Conservation (phyloP, 2,329 filamentous ascomycete genomes). For the Pseudogymnoascus sp. region DNA sequence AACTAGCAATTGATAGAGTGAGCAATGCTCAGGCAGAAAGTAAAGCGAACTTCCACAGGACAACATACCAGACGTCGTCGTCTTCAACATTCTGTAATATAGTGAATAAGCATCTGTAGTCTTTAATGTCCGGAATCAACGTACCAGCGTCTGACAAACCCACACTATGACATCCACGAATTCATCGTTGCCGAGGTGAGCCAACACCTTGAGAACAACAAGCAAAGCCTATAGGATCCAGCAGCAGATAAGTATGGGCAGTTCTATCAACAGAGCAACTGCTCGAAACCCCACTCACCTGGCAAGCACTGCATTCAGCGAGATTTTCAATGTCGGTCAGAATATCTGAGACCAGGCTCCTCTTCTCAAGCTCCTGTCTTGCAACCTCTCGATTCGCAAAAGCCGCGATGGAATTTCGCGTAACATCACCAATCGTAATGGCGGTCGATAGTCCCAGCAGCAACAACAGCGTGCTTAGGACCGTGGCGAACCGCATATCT, state of each 20-base stretch:
- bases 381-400: background rate
- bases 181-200: conserved; percentile 34
- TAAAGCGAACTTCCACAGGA: background rate
- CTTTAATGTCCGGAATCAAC: conserved; percentile 7
- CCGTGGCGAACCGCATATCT: no score
- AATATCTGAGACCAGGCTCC: conserved; percentile 19
- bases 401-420: background rate
- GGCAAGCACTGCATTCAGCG: conserved; percentile 27
- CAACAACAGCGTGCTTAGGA: no score
- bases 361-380: background rate
- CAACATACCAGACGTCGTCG: conserved; percentile 40
- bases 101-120: no score
- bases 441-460: no score
- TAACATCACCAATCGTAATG: no score
- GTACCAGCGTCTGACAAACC: conserved; percentile 26
- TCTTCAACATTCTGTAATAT: conserved; percentile 32
- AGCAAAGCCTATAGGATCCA: conserved; percentile 26
- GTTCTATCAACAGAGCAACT: conserved; percentile 15
- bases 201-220: conserved; percentile 35
- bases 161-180: conserved; percentile 33
- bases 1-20: background rate
- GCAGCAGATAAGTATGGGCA: background rate
- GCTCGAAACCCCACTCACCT: conserved; percentile 13
- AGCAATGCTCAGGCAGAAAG: background rate
- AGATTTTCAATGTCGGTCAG: conserved; percentile 28